Percentiles rank a stretch among this genome's conserved stretches.
Evolutionary conservation across 73 alveolate species (phyloP).

Genomic region (Paraurostyla sp.): DNA sequence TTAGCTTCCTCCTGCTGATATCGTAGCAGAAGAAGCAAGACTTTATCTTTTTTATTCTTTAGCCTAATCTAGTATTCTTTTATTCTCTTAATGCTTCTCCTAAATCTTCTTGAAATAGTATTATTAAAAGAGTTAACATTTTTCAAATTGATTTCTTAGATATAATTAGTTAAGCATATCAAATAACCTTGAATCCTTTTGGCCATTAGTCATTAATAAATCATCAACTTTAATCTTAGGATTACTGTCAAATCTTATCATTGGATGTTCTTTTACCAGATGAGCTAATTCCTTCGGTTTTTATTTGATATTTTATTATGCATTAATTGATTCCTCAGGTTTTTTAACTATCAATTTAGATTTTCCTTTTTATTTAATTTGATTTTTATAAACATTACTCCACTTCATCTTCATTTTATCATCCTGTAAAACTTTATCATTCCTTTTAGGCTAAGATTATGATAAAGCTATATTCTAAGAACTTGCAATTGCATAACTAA

Average conservation of each 20-base stretch:
- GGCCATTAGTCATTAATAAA: not conserved
- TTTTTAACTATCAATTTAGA: not conserved
- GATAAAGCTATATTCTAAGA: no score
- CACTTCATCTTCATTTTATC: no score
- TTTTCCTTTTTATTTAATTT: not conserved
- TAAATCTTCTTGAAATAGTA: not conserved
- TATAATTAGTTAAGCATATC: conserved; percentile 1
- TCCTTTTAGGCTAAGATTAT: no score
- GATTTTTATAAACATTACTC: no score
- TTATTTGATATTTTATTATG: no score
- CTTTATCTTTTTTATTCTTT: no score
- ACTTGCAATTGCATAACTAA: no score
- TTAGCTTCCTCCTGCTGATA: no score
- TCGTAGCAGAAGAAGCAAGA: no score
- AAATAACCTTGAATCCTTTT: not conserved
- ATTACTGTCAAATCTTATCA: conserved; percentile 11
- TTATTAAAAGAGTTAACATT: not conserved
- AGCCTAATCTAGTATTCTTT: no score
- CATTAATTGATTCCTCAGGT: not conserved
- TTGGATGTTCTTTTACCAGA: not conserved
- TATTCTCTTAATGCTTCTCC: not conserved
- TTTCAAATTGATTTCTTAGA: conserved; percentile 14
- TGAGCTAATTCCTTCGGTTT: no score
- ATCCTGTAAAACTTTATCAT: no score
- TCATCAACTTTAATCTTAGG: not conserved